A percentile compares a stretch with the other conserved stretches of the same genome.
phyloP scores from a whole-genome alignment of 805 yeast genomes.

The Candida adriatica region DNA sequence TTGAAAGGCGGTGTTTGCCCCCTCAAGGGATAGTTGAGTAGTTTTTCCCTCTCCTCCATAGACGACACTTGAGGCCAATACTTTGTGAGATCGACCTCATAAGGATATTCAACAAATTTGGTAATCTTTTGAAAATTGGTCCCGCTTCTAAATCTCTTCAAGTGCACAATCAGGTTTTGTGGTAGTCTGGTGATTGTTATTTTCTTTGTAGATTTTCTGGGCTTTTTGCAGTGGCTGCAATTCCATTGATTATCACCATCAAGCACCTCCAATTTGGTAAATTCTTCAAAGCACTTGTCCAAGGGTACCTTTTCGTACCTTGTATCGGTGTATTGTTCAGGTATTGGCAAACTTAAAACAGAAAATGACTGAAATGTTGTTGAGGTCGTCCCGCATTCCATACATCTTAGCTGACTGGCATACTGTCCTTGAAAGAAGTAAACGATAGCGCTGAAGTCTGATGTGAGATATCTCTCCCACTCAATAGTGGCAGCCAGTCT shows the following conservation, averaged over 20 bases:
- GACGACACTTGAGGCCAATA: slow-evolving; percentile 12
- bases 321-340: slow-evolving; percentile 32
- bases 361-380: slow-evolving; percentile 84
- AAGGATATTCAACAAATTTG: slow-evolving; percentile 66
- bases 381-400: slow-evolving; percentile 66
- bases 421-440: slow-evolving; percentile 88
- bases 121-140: slow-evolving; percentile 12
- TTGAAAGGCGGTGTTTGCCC: slow-evolving; percentile 78
- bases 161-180: slow-evolving; percentile 68
- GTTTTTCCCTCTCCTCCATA: slow-evolving; percentile 4
- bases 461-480: slow-evolving; percentile 82
- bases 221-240: slow-evolving; percentile 68
- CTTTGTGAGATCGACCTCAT: slow-evolving; percentile 44
- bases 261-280: slow-evolving; percentile 65
- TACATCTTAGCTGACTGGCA: slow-evolving; percentile 68
- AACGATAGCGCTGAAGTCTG: slow-evolving; percentile 74
- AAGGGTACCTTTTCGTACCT: slow-evolving; percentile 27
- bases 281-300: slow-evolving; percentile 67
- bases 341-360: slow-evolving; percentile 74
- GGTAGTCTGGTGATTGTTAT: slow-evolving; percentile 76
- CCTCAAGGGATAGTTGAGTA: slow-evolving; percentile 49
- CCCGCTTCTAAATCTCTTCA: slow-evolving; percentile 67
- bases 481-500: slow-evolving; percentile 82
- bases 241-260: slow-evolving; percentile 80
- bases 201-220: slow-evolving; percentile 59